These are phyloP conservation scores for Blastomyces parvus DNA, from an alignment of 2,329 filamentous ascomycete species.

Conservation along the genomic window DNA sequence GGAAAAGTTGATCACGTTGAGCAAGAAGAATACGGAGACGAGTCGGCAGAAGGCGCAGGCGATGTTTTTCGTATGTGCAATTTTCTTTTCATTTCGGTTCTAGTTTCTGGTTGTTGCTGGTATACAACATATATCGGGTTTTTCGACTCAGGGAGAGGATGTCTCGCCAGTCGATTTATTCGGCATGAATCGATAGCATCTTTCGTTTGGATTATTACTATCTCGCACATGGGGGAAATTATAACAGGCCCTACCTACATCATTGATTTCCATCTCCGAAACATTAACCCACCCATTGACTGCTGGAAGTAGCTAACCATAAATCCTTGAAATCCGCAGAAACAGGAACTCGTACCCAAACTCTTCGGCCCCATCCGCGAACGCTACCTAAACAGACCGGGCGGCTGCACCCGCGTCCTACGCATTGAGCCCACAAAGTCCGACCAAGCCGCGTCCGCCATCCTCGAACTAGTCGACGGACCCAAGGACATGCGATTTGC, in stretches of 20 bases:
- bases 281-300: not conserved
- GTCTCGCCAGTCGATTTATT: not conserved
- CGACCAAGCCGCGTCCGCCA: constrained; percentile 81
- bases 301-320: not conserved
- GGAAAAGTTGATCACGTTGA: constrained; percentile 87
- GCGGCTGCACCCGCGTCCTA: constrained; percentile 90
- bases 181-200: not conserved
- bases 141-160: not conserved
- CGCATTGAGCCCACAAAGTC: constrained; percentile 80
- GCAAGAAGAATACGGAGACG: constrained; percentile 84
- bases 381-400: constrained; percentile 69
- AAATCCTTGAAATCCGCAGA: constrained; percentile 20
- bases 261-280: not conserved
- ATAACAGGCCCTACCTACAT: not conserved
- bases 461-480: constrained; percentile 91
- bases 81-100: not conserved
- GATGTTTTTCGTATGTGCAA: constrained; percentile 68
- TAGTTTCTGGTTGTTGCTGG: not conserved
- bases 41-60: constrained; percentile 63
- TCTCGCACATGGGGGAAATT: not conserved
- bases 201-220: not conserved
- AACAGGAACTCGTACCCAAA: constrained; percentile 56
- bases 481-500: constrained; percentile 90
- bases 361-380: constrained; percentile 73
- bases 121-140: not conserved